phyloP scores from a whole-genome alignment of 1,284 basidiomycete species.

The Irpex rosettiformis region DNA sequence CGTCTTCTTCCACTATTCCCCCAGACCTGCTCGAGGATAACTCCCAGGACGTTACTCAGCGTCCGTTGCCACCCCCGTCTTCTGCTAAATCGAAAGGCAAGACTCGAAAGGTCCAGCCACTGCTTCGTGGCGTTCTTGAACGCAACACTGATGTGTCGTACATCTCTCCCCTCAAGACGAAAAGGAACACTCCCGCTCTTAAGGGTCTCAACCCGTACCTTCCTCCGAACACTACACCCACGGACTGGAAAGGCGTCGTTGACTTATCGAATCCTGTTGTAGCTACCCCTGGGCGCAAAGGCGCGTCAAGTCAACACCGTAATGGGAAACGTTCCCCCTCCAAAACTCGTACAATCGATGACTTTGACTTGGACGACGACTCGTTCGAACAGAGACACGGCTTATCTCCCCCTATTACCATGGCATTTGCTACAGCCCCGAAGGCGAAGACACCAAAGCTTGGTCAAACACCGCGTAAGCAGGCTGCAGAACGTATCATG shows the following conservation, averaged over 20 bases:
- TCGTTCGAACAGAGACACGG: conserved; percentile 60
- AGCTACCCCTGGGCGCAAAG: conserved; percentile 23
- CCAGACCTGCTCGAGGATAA: conserved; percentile 19
- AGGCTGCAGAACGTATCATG: conserved; percentile 65
- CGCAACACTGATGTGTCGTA: conserved; percentile 33
- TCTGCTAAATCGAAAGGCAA: conserved; percentile 38
- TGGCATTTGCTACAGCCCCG: conserved; percentile 70
- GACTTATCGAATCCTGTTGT: conserved; percentile 65
- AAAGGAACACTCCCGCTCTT: conserved; percentile 53
- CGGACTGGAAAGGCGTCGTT: conserved; percentile 70
- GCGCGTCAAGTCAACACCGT: neutral
- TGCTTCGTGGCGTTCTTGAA: conserved; percentile 48
- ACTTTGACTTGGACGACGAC: conserved; percentile 27
- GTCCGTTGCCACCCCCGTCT: conserved; percentile 13
- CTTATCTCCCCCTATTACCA: conserved; percentile 85
- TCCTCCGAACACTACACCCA: conserved; percentile 43
- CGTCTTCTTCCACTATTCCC: conserved; percentile 18
- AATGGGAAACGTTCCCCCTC: conserved; percentile 1
- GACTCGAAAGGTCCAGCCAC: conserved; percentile 36
- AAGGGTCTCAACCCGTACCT: conserved; percentile 63
- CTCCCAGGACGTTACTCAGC: conserved; percentile 26
- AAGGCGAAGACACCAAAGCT: conserved; percentile 54
- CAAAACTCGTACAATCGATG: conserved; percentile 17
- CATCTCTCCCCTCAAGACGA: conserved; percentile 41
- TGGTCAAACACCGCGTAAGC: conserved; percentile 55